Base-by-base conservation (phyloP, 1,284 basidiomycete species). In the Cerrena zonata region DNA sequence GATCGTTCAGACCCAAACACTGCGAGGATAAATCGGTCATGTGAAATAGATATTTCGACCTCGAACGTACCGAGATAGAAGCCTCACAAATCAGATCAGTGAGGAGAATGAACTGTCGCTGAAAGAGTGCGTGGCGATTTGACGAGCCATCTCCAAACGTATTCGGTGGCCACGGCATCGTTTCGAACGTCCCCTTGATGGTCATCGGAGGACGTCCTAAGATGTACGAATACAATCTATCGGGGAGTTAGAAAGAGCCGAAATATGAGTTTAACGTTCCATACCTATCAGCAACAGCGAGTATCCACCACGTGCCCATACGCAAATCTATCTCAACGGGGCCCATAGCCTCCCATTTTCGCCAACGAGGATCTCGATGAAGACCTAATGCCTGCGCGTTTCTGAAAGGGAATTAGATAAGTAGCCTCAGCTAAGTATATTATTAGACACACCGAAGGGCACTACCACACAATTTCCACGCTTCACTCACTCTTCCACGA, bases 391-490 rank as follows among this genome's bases (percentile, higher is more conserved):
- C 70, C 56, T 75, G 67, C 4, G 76, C 78, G 45, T 65, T 69
- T 23, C 76, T 65, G 25, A 60, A 11, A 70, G 72, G n/a, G n/a
- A n/a, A n/a, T n/a, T n/a, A n/a, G n/a, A n/a, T n/a, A n/a, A n/a
- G n/a, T n/a, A n/a, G n/a, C n/a, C n/a, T n/a, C n/a, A n/a, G n/a
- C n/a, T n/a, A n/a, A n/a, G n/a, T n/a, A n/a, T n/a, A n/a, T n/a
- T n/a, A 47, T 51, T n/a, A 34, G 2, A 39, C 27, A 19, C 23
- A 42, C 39, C 48, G 27, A 34, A 50, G 24, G 18, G 45, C 38
- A 36, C 59, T 65, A 1, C 77, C 77, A 13, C 72, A 62, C 37
- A 80, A 56, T 63, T 78, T 78, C 77, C 78, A 79, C 2, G 76
- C 75, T 56, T 79, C 78, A 53, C 74, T 77, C 23, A 75, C 64